phyloP scores from a whole-genome alignment of 352 stramenopile genomes.

The Globisporangium canariense region DNA sequence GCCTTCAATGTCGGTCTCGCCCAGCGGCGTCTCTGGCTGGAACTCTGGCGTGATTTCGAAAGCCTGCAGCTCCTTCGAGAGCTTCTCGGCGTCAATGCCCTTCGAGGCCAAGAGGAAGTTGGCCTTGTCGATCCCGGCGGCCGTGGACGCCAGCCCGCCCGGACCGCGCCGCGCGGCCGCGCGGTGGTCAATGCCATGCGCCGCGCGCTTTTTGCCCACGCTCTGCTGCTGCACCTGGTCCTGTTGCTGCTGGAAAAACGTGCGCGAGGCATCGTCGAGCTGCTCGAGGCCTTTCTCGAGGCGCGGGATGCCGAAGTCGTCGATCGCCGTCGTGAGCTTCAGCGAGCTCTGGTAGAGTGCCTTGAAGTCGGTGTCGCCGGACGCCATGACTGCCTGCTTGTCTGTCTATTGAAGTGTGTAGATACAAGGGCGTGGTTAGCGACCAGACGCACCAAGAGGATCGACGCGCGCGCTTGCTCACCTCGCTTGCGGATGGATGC shows the following conservation, averaged over 20 bases:
- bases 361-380: slow-evolving; percentile 72
- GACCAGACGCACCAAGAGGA: background rate
- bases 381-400: slow-evolving; percentile 7
- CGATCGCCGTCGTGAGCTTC: slow-evolving; percentile 76
- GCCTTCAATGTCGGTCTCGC: slow-evolving; percentile 81
- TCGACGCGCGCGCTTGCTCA: background rate
- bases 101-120: slow-evolving; percentile 84
- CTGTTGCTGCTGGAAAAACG: slow-evolving; percentile 40
- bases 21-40: slow-evolving; percentile 77
- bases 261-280: slow-evolving; percentile 66
- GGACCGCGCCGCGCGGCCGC: slow-evolving; percentile 16
- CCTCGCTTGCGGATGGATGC: slow-evolving; percentile 5
- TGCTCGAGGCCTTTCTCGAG: slow-evolving; percentile 81
- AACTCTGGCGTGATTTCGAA: slow-evolving; percentile 78
- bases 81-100: slow-evolving; percentile 85
- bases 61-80: slow-evolving; percentile 76
- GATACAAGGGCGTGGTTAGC: background rate
- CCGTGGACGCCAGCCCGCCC: slow-evolving; percentile 18
- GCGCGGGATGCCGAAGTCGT: slow-evolving; percentile 69
- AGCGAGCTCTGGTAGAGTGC: slow-evolving; percentile 86
- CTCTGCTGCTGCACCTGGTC: slow-evolving; percentile 17
- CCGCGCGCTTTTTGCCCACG: slow-evolving; percentile 50
- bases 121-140: slow-evolving; percentile 52
- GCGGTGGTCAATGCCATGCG: slow-evolving; percentile 11
- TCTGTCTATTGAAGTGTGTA: background rate